Evolutionary conservation across 2,329 filamentous ascomycete genomes (phyloP).

Genomic region (Cladophialophora psammophila): DNA sequence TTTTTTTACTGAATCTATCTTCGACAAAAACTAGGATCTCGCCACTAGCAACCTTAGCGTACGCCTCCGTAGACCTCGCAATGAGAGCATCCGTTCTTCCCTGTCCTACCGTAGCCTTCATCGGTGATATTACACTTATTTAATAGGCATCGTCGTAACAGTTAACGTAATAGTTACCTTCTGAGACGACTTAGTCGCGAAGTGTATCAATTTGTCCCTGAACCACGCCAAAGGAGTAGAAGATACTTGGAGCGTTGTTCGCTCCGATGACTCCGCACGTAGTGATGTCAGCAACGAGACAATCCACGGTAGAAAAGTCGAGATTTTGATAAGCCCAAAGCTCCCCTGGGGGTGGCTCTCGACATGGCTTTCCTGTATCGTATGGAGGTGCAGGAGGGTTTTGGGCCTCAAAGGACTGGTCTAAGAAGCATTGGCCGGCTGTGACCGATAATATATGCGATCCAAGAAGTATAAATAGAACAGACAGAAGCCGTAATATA

Average conservation of each 20-base stretch:
- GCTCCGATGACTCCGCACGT: conserved; percentile 8
- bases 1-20: neutral
- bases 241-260: conserved; percentile 1
- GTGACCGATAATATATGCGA: conserved; percentile 1
- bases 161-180: neutral
- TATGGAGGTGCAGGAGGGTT: neutral
- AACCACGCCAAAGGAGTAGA: conserved; percentile 2
- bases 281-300: conserved; percentile 1
- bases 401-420: neutral
- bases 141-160: neutral
- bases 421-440: conserved; percentile 2
- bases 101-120: neutral
- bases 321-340: conserved; percentile 9
- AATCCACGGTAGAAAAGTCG: conserved; percentile 1
- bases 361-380: neutral
- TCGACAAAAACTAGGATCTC: neutral
- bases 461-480: neutral
- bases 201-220: neutral
- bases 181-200: neutral
- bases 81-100: neutral
- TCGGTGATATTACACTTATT: neutral
- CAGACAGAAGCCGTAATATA: conserved; percentile 3
- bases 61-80: conserved; percentile 7
- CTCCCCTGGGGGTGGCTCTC: neutral
- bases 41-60: conserved; percentile 1